These are phyloP conservation scores for Xylariaceae sp. DNA, from an alignment of 2,329 filamentous ascomycete genomes.

Conservation along the genomic window DNA sequence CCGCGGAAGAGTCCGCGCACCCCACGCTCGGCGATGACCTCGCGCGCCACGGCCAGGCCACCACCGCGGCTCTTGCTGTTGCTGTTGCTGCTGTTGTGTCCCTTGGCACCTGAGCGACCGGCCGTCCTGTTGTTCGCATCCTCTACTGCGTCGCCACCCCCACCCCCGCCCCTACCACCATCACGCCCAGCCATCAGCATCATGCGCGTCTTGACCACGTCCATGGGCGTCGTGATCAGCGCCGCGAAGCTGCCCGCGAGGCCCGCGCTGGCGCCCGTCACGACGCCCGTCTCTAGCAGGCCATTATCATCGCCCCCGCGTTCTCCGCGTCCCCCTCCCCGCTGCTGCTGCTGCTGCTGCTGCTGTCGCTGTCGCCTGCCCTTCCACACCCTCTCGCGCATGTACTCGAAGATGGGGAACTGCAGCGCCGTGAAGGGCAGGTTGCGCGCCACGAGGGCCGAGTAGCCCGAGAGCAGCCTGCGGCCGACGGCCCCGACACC, in stretches of 20 bases:
- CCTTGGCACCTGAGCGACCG: constrained; percentile 22
- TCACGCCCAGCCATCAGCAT: constrained; percentile 32
- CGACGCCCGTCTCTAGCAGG: constrained; percentile 58
- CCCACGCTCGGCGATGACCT: constrained; percentile 61
- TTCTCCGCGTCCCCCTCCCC: constrained; percentile 15
- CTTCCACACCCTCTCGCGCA: constrained; percentile 59
- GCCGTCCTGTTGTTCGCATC: constrained; percentile 18
- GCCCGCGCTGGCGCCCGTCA: constrained; percentile 69
- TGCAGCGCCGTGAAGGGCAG: constrained; percentile 82
- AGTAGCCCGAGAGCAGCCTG: constrained; percentile 64
- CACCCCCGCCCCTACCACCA: constrained; percentile 9
- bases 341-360: neutral
- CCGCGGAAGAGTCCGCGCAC: constrained; percentile 71
- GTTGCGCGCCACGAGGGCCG: constrained; percentile 73
- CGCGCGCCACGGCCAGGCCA: constrained; percentile 52
- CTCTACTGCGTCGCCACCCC: constrained; percentile 20
- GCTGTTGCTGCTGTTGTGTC: neutral
- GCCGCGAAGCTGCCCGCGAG: constrained; percentile 67
- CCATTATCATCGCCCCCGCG: constrained; percentile 24
- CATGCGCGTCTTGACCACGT: constrained; percentile 71
- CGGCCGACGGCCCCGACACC: constrained; percentile 47
- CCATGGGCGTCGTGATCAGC: constrained; percentile 77
- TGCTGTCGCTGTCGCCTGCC: constrained; percentile 3
- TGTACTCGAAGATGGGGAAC: constrained; percentile 74
- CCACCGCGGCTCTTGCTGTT: constrained; percentile 13